phyloP scores from a whole-genome alignment of 768 basidiomycete genomes.

The Coprinellus aureogranulatus region DNA sequence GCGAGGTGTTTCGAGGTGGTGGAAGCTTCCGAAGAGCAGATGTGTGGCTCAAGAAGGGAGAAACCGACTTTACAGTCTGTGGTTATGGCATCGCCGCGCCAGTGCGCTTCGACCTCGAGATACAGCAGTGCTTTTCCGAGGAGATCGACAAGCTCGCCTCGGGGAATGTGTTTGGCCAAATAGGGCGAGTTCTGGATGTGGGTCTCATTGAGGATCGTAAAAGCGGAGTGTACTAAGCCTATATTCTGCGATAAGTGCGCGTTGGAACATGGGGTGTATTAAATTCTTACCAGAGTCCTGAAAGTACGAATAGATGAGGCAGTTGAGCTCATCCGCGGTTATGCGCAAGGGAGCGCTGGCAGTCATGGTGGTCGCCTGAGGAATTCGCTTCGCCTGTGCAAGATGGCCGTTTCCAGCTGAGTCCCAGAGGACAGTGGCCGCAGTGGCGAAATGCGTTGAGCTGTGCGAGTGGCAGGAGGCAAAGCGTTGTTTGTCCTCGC shows the following conservation, averaged over 20 bases:
- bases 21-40: constrained; percentile 56
- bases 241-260: neutral
- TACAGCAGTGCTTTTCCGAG: constrained; percentile 79
- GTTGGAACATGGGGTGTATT: constrained; percentile 14
- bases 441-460: neutral
- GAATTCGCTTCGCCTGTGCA: neutral
- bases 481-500: neutral
- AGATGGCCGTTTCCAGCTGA: no score
- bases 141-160: constrained; percentile 79
- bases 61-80: constrained; percentile 68
- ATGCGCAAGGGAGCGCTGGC: constrained; percentile 53
- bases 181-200: constrained; percentile 68
- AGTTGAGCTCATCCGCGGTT: constrained; percentile 81
- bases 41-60: constrained; percentile 72
- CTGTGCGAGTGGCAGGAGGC: neutral
- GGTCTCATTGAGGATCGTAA: constrained; percentile 72
- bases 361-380: constrained; percentile 24
- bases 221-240: constrained; percentile 84
- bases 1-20: constrained; percentile 19
- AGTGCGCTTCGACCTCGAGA: constrained; percentile 80
- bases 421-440: neutral
- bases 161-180: constrained; percentile 69
- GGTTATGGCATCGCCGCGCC: constrained; percentile 60
- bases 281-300: constrained; percentile 65
- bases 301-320: constrained; percentile 80